phyloP scores from a whole-genome alignment of 2,329 filamentous ascomycete species.

The Teratosphaeria pseudoeucalypti region DNA sequence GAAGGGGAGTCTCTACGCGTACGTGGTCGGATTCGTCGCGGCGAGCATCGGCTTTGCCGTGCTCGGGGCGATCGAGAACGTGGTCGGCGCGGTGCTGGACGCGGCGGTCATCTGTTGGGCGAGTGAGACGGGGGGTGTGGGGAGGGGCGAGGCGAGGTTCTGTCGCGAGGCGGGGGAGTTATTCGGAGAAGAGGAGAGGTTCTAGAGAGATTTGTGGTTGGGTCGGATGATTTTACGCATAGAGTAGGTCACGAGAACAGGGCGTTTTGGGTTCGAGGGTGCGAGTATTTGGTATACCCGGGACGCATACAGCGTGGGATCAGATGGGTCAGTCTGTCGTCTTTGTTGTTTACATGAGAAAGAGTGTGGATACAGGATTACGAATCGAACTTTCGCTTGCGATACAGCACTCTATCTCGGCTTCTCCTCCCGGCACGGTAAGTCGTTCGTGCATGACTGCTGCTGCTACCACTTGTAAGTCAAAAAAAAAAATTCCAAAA shows the following conservation, averaged over 20 bases:
- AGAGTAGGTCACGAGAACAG: neutral
- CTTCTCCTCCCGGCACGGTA: no score
- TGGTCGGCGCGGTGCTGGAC: constrained; percentile 28
- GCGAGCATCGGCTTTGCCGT: constrained; percentile 93
- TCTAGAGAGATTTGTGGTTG: neutral
- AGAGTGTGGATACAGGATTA: no score
- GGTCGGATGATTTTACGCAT: neutral
- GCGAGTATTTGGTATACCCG: neutral
- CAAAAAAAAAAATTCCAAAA: no score
- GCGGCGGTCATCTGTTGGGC: constrained; percentile 83
- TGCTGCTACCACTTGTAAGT: no score
- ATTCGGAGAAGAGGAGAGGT: constrained; percentile 52
- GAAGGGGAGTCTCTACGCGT: constrained; percentile 82
- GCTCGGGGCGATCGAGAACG: constrained; percentile 41
- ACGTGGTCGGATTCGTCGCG: constrained; percentile 83
- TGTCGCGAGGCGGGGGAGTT: constrained; percentile 85
- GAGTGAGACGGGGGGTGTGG: constrained; percentile 62
- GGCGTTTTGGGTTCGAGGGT: neutral
- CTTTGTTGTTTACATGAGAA: no score
- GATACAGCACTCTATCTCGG: no score
- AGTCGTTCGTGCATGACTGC: no score
- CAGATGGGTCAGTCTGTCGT: neutral
- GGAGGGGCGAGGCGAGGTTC: constrained; percentile 59
- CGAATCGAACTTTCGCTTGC: no score
- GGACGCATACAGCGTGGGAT: neutral